Percentiles rank a stretch among this genome's conserved stretches.
Conservation (phyloP, 805 yeast genomes). For the Candida broadrunensis region DNA sequence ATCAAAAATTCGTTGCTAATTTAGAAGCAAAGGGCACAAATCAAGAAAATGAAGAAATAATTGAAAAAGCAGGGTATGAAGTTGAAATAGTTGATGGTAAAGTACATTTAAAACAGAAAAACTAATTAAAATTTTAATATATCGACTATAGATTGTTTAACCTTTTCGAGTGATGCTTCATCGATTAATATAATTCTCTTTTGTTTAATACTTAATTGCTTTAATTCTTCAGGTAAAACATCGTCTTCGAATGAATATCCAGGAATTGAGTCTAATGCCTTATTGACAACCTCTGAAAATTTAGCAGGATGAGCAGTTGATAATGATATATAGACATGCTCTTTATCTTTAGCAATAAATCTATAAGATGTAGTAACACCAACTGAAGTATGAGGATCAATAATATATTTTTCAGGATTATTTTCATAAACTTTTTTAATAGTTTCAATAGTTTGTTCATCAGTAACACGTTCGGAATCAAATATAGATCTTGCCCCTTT, state of each 20-base stretch:
- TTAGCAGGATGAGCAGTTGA: constrained; percentile 99
- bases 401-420: constrained; percentile 63
- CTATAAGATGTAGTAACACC: constrained; percentile 80
- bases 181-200: constrained; percentile 73
- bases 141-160: constrained; percentile 73
- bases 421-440: constrained; percentile 68
- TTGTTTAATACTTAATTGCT: constrained; percentile 63
- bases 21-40: constrained; percentile 65
- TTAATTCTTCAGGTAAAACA: constrained; percentile 87
- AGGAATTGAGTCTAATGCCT: constrained; percentile 60
- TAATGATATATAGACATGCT: constrained; percentile 61
- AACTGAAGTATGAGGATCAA: constrained; percentile 97
- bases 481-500: constrained; percentile 66
- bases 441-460: constrained; percentile 74
- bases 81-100: constrained; percentile 72
- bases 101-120: constrained; percentile 46
- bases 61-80: constrained; percentile 71
- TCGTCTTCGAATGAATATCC: constrained; percentile 84
- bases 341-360: constrained; percentile 42
- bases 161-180: constrained; percentile 66
- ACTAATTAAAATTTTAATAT: constrained; percentile 29
- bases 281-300: constrained; percentile 92
- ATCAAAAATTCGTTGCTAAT: constrained; percentile 73
- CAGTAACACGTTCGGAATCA: constrained; percentile 75
- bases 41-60: constrained; percentile 52